These are phyloP conservation scores for Danielia reshetovae DNA, from an alignment of 805 yeast species.

Conservation along the genomic window DNA sequence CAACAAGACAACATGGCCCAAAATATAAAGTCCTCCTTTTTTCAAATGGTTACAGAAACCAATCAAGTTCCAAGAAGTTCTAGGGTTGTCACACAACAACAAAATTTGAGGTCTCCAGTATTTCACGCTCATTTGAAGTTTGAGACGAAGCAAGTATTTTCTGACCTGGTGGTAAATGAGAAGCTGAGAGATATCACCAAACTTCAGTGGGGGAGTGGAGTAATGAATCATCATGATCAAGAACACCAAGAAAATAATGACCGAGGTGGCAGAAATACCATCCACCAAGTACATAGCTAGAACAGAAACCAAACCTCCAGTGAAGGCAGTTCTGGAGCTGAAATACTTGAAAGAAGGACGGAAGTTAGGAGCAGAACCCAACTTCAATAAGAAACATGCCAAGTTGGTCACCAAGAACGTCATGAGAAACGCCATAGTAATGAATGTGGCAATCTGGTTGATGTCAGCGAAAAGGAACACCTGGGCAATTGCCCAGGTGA, in stretches of 20 bases:
- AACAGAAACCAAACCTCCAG: constrained; percentile 67
- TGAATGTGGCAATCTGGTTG: constrained; percentile 89
- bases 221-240: constrained; percentile 81
- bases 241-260: constrained; percentile 59
- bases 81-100: constrained; percentile 83
- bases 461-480: constrained; percentile 83
- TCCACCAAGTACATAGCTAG: constrained; percentile 93
- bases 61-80: constrained; percentile 88
- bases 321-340: constrained; percentile 72
- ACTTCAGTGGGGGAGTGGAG: constrained; percentile 88
- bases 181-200: constrained; percentile 98
- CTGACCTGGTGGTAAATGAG: constrained; percentile 95
- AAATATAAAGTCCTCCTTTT: constrained; percentile 88
- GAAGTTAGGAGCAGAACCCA: constrained; percentile 97
- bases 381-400: constrained; percentile 83
- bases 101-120: constrained; percentile 98
- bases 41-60: constrained; percentile 91
- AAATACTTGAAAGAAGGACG: constrained; percentile 92
- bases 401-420: constrained; percentile 91
- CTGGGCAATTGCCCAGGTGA: constrained; percentile 84
- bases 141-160: constrained; percentile 75
- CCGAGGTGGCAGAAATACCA: constrained; percentile 78
- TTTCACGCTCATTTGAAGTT: constrained; percentile 86
- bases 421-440: constrained; percentile 96
- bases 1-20: constrained; percentile 86